Evolutionary conservation across 257 asterid genomes (phyloP), one percentile per base, ranked within the genome.

Genomic region (Penstemon davidsonii): DNA sequence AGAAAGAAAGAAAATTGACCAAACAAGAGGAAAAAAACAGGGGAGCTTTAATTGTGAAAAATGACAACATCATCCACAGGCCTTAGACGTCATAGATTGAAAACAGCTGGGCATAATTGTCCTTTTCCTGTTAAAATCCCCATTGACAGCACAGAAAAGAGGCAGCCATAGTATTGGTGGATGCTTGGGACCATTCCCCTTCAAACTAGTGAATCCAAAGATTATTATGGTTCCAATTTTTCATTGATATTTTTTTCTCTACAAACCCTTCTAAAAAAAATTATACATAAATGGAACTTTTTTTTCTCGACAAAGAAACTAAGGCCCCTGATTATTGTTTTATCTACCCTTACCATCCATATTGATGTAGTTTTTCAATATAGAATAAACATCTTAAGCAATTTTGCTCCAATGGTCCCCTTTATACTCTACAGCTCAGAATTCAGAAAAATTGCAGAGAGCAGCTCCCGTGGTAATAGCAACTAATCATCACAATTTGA

Each of bases 401-500:
- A 25, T 25, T 25, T 25, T 25, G 33, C 2, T 25, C 33, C 33
- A 25, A 36, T 82, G 80, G 82, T 74, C 78, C 81, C 80, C 74
- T 33, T 59, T 19, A 15, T 0, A 7, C 13, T 68, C 54, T 43
- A n/a, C 46, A 50, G 15, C 51, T 44, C 40, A 55, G 33, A 51
- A 43, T 70, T 38, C 7, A n/a, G 46, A 3, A 45, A 12, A 57
- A 43, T 45, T 62, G 52, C 67, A 57, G 60, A 38, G 57, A 43
- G 73, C 72, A 55, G 73, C 33, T 72, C 80, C 82, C 82, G 77
- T 55, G 45, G 66, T 44, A 82, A 84, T 41, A 84, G 90, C 84
- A 77, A 88, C 81, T 81, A 75, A 88, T 90, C 88, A 90, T 90
- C 68, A 80, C 87, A 74, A 71, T 42, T 78, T 81, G 86, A 87